phyloP scores from a whole-genome alignment of 306 rosid species.

The Carpinus viminea region DNA sequence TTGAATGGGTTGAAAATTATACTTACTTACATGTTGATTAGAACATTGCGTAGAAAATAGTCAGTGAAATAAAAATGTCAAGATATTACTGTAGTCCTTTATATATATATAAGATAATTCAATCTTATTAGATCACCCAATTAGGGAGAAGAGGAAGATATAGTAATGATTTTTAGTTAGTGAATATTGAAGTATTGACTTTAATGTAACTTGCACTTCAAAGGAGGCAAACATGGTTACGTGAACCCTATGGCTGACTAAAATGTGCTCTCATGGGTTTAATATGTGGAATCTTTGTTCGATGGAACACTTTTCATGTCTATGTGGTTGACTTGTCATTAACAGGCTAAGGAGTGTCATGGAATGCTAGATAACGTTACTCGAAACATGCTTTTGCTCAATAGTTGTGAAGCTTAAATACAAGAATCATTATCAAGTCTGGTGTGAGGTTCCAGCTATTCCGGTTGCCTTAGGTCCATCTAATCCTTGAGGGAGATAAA shows the following conservation, averaged over 20 bases:
- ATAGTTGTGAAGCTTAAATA: background rate
- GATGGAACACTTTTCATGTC: background rate
- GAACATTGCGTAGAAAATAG: background rate
- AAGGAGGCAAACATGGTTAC: background rate
- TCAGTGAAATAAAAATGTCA: background rate
- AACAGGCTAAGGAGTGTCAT: background rate
- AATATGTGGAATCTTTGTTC: background rate
- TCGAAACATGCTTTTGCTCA: background rate
- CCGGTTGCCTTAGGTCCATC: too few relatives aligned
- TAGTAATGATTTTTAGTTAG: too few relatives aligned
- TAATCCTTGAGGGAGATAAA: too few relatives aligned
- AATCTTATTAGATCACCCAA: too few relatives aligned
- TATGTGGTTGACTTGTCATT: background rate
- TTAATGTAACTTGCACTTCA: background rate
- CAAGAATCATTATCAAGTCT: too few relatives aligned
- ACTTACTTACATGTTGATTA: background rate
- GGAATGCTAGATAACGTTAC: background rate
- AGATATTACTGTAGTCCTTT: background rate
- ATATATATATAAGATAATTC: too few relatives aligned
- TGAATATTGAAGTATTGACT: background rate
- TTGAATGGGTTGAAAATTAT: background rate
- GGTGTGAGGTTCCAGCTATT: too few relatives aligned
- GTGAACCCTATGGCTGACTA: background rate
- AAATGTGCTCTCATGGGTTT: background rate
- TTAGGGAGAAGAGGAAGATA: too few relatives aligned